Evolutionary conservation across 1,284 basidiomycete genomes (phyloP), one percentile per base, ranked within the genome.

Genomic region (Trichosporon asahii): DNA sequence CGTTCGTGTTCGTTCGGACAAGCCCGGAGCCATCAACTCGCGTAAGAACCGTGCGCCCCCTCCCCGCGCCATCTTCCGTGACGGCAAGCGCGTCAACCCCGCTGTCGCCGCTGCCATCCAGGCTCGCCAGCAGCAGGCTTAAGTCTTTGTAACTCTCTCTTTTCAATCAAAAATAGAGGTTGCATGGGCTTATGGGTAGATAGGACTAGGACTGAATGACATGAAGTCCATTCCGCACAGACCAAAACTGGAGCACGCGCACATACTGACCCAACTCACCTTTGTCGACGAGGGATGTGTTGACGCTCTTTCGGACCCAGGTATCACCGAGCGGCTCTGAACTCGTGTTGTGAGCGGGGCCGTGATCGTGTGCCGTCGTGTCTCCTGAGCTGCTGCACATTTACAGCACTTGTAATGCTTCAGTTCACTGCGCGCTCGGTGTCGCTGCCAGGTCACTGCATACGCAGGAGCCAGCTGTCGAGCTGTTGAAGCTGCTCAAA

Each of bases 21-120:
- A 93, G 86, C 91, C 92, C 68, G 82, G 82, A 69, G 84, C 84
- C 46, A 81, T 84, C 82, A 85, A 85, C 84, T 84, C 84, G 68
- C 91, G 95, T 78, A 91, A 94, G 85, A 97, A 96, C 90, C 93
- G 95, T 85, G 90, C 92, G 2, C 97, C 96, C 75, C 96, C 96
- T 77, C 93, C 94, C 65, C 92, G 97, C 78, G 87, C 98, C 77
- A 89, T 97, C 81, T 99, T 94, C 95, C 96, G 95, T 86, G 95
- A 97, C 84, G 94, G 94, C 82, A 98, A 98, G 89, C 76, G 81
- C 70, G 90, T 95, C 83, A 92, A 92, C 85, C 89, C 90, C 64
- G 90, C 91, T 65, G 91, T 92, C 49, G 89, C 88, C 68, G 91
- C 90, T 71, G 85, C 85, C 66, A 79, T 85, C 76, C 85, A 83